Conservation (phyloP, 2,329 filamentous ascomycete species). For the Rhynchosporium agropyri region DNA sequence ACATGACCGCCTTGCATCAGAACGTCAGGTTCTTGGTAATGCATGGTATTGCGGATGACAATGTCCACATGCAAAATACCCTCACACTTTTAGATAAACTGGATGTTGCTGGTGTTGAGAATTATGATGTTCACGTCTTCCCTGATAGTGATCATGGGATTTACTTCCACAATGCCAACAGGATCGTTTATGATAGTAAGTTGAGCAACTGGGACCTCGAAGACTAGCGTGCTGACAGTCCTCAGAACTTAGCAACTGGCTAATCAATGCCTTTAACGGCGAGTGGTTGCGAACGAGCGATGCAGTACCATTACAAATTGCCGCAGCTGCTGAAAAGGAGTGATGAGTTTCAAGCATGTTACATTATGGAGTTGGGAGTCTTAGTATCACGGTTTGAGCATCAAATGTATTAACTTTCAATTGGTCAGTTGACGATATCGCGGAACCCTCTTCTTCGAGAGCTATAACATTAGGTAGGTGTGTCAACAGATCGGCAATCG, state of each 20-base stretch:
- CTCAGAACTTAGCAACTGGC: slow-evolving; percentile 80
- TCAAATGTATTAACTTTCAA: slow-evolving; percentile 10
- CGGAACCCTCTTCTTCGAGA: too few relatives aligned
- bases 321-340: slow-evolving; percentile 31
- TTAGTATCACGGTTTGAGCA: background rate
- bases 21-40: slow-evolving; percentile 91
- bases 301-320: slow-evolving; percentile 40
- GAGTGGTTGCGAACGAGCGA: slow-evolving; percentile 70
- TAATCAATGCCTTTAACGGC: slow-evolving; percentile 96
- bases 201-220: slow-evolving; percentile 35
- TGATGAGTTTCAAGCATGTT: slow-evolving; percentile 9
- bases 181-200: slow-evolving; percentile 91
- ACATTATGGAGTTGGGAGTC: slow-evolving; percentile 9
- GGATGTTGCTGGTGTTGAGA: slow-evolving; percentile 78
- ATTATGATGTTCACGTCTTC: slow-evolving; percentile 96
- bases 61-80: slow-evolving; percentile 96
- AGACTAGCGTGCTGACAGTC: slow-evolving; percentile 40
- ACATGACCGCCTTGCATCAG: slow-evolving; percentile 70
- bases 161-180: slow-evolving; percentile 89
- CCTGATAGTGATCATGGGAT: slow-evolving; percentile 96
- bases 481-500: too few relatives aligned
- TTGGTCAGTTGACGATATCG: background rate
- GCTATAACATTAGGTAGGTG: too few relatives aligned
- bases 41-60: slow-evolving; percentile 96
- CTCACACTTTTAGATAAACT: slow-evolving; percentile 84